Evolutionary conservation across 2,329 filamentous ascomycete genomes (phyloP).

Genomic region (Ceratocystis huliohia): DNA sequence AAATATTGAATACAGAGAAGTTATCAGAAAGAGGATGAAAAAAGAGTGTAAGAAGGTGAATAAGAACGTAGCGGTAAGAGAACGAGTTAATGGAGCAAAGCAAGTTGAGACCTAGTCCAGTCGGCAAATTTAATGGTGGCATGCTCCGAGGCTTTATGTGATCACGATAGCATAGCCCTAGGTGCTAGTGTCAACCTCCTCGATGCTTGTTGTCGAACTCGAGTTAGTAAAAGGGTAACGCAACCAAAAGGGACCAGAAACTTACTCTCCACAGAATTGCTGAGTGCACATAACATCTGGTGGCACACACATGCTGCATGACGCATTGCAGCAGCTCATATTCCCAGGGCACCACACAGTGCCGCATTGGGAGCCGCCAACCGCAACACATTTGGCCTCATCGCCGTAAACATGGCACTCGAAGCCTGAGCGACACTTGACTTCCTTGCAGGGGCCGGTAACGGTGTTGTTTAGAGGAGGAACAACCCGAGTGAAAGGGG

Average conservation of each 20-base stretch:
- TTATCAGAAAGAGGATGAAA: background rate
- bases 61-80: no score
- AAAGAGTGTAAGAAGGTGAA: no score
- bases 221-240: background rate
- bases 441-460: constrained; percentile 15
- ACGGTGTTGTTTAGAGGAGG: constrained; percentile 19
- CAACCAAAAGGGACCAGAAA: background rate
- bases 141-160: background rate
- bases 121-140: background rate
- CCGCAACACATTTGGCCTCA: constrained; percentile 13
- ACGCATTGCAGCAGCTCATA: constrained; percentile 17
- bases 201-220: background rate
- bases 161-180: background rate
- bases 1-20: constrained; percentile 1
- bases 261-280: constrained; percentile 6
- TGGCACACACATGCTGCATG: constrained; percentile 16
- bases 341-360: constrained; percentile 18
- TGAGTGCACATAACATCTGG: constrained; percentile 6
- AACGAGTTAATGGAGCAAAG: no score
- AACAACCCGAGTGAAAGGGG: constrained; percentile 7
- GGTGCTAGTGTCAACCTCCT: background rate
- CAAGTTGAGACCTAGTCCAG: background rate
- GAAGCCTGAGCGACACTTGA: constrained; percentile 18
- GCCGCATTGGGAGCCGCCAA: constrained; percentile 18
- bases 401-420: constrained; percentile 19